These are phyloP conservation scores for Marvania coccoides DNA, from an alignment of 139 green algal genomes.

Conservation along the genomic window DNA sequence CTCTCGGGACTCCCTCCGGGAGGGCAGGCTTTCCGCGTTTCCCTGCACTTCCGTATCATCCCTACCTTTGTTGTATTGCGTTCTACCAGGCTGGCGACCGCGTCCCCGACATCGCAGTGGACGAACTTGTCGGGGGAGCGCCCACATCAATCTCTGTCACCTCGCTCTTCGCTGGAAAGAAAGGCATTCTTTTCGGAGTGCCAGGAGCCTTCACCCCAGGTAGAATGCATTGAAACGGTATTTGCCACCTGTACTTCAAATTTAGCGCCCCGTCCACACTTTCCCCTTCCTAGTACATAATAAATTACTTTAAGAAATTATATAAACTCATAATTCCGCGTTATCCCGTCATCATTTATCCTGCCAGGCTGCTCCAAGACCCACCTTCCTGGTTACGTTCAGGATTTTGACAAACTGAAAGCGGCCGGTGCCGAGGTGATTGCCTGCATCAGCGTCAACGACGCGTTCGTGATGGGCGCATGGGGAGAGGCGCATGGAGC, in stretches of 20 bases:
- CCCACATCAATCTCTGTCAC: constrained; percentile 18
- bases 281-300: no score
- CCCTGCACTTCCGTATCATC: neutral
- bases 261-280: no score
- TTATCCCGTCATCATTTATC: no score
- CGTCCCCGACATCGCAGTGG: constrained; percentile 40
- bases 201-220: constrained; percentile 34
- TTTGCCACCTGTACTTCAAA: no score
- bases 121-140: constrained; percentile 17
- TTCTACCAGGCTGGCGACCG: constrained; percentile 35
- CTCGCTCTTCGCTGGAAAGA: constrained; percentile 66
- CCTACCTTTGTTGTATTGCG: neutral
- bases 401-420: constrained; percentile 35
- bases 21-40: neutral
- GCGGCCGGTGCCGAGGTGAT: constrained; percentile 42
- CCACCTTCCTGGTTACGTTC: constrained; percentile 50
- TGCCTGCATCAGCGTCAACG: constrained; percentile 58
- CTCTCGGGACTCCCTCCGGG: neutral
- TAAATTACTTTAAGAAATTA: no score
- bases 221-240: no score
- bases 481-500: constrained; percentile 54
- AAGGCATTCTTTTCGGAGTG: constrained; percentile 64
- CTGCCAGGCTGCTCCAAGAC: constrained; percentile 47
- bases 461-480: constrained; percentile 66
- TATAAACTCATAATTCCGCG: no score